Evolutionary conservation across 139 green algal genomes (phyloP), one percentile per base, ranked within the genome.

Genomic region (Chlorella sp.): DNA sequence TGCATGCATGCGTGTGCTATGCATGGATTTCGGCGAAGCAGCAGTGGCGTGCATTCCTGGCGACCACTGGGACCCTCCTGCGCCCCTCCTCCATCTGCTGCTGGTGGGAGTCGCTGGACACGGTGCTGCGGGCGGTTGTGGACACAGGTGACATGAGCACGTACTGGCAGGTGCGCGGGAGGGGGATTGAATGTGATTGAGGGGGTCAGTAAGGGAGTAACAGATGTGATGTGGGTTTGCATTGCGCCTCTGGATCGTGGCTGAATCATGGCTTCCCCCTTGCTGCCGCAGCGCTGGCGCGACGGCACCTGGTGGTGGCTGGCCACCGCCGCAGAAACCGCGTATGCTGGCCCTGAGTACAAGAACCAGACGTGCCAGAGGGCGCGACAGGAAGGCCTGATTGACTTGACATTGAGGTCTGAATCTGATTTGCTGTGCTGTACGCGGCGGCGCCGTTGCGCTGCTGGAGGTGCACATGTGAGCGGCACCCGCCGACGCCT

Each of bases 281-380:
- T 15, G 11, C 51, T 60, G 15, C 51, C 51, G 51, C 13, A 21
- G 12, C 76, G 76, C 26, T 82, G 44, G 28, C 13, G 21, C 13
- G 7, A 34, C 36, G 76, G 76, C 25, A 60, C 38, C 57, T 82
- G 76, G 76, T 60, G 57, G 76, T 82, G 76, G 76, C 76, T 82
- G 23, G 71, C 38, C 60, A 39, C 34, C 16, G 60, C 36, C 3
- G n/a, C 39, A 3, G 34, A 56, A 25, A 67, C 76, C 1, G 56
- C 73, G 76, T 12, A 18, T 39, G 76, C 57, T 1, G 76, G 76
- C 3, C 57, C 18, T 1, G n/a, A 60, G 12, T 60, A 57, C 60
- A 44, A 57, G 18, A 23, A 38, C 26, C 57, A 73, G 60, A 73
- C 76, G 2, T 72, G 76, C 60, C 18, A 28, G 2, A 81, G 69